Evolutionary conservation across 805 yeast species (phyloP), one percentile per base, ranked within the genome.

Genomic region (Isabelozyma gotoi): DNA sequence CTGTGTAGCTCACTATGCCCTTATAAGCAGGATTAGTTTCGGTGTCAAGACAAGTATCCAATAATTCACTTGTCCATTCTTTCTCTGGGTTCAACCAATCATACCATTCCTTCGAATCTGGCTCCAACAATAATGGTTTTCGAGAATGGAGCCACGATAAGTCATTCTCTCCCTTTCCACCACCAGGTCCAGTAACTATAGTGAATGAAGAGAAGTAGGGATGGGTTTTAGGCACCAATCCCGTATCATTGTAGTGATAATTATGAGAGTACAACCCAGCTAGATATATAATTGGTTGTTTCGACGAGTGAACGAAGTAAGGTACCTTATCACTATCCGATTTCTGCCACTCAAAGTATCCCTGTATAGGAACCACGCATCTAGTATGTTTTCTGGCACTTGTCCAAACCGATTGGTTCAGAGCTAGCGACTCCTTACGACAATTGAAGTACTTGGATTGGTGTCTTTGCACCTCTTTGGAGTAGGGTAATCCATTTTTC

Each of bases 301-400:
- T 79, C 34, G 71, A 73, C 24, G 85, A 71, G 27, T 73, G 77
- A 14, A 90, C 73, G 55, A 68, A 91, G 57, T 84, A 80, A 0
- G 97, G 97, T 0, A 61, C 59, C 55, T 81, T 84, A 7, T 67
- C 68, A 3, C 55, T 55, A 35, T 61, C 66, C 21, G 53, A 48
- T 19, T 58, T 63, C 41, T 57, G 66, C 97, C 97, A 91, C 62
- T 91, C 97, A 56, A 79, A 91, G 61, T 91, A 91, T 0, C 97
- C 97, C 53, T 79, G 77, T 33, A 87, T 75, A 0, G 96, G 92
- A 0, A 89, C 79, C 1, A 84, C 82, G 59, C 96, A 90, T 32
- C 96, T 67, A 4, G 68, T 66, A 7, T 63, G 63, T 18, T 72
- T 63, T 31, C 73, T 64, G 4, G 78, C 69, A 1, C 68, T 47